Evolutionary conservation across 2,329 filamentous ascomycete genomes (phyloP).

Genomic region (Ophiostoma ips): DNA sequence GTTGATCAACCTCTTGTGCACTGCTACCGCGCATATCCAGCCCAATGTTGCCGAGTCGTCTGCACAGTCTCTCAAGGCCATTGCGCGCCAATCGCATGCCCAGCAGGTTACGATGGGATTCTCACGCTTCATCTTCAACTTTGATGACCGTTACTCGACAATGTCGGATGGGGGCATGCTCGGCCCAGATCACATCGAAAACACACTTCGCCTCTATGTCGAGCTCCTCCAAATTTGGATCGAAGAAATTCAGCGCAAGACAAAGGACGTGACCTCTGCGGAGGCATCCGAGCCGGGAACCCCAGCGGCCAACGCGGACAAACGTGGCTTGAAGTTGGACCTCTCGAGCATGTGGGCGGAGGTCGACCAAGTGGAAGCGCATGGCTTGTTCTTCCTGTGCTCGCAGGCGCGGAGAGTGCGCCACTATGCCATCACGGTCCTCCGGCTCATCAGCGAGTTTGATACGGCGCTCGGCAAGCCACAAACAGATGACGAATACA

Average conservation of each 20-base stretch:
- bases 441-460: slow-evolving; percentile 86
- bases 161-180: slow-evolving; percentile 98
- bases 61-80: slow-evolving; percentile 84
- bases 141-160: slow-evolving; percentile 91
- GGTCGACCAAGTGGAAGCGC: slow-evolving; percentile 92
- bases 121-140: slow-evolving; percentile 94
- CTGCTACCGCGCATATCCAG: slow-evolving; percentile 90
- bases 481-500: slow-evolving; percentile 38
- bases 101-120: slow-evolving; percentile 96
- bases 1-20: slow-evolving; percentile 87
- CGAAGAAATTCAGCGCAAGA: slow-evolving; percentile 83
- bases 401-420: slow-evolving; percentile 86
- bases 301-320: slow-evolving; percentile 35
- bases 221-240: slow-evolving; percentile 95
- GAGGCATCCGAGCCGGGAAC: slow-evolving; percentile 47
- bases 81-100: slow-evolving; percentile 82
- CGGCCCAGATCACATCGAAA: slow-evolving; percentile 86
- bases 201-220: slow-evolving; percentile 80
- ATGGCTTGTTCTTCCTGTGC: slow-evolving; percentile 92
- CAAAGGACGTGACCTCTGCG: slow-evolving; percentile 49
- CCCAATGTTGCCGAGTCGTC: slow-evolving; percentile 85
- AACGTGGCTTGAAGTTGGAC: slow-evolving; percentile 64
- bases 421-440: slow-evolving; percentile 79
- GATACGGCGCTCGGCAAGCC: slow-evolving; percentile 73
- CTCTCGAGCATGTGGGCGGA: slow-evolving; percentile 80